phyloP scores from a whole-genome alignment of 805 yeast species.

The Nakazawaea molendinolei region DNA sequence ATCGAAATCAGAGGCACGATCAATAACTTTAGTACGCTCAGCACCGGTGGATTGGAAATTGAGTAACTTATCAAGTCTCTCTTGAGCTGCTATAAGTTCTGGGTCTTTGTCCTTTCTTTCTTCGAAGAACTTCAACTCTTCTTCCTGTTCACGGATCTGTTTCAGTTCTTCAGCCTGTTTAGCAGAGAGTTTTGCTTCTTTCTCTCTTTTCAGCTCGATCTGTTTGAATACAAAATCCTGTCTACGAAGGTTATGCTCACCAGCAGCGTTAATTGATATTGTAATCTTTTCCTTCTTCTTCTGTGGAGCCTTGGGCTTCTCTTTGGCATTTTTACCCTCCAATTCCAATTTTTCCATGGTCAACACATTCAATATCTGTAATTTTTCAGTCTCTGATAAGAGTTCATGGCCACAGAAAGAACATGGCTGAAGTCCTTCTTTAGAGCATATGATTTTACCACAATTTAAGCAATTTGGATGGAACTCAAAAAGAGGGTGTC shows the following conservation, averaged over 20 bases:
- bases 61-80: slow-evolving; percentile 63
- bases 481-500: slow-evolving; percentile 82
- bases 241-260: slow-evolving; percentile 58
- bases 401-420: slow-evolving; percentile 71
- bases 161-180: slow-evolving; percentile 30
- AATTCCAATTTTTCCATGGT: slow-evolving; percentile 44
- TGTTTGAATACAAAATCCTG: slow-evolving; percentile 57
- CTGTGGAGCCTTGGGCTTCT: slow-evolving; percentile 8
- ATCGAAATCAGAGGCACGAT: slow-evolving; percentile 86
- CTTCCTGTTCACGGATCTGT: slow-evolving; percentile 33
- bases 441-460: slow-evolving; percentile 86
- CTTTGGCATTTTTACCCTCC: slow-evolving; percentile 22
- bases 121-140: slow-evolving; percentile 38
- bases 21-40: slow-evolving; percentile 87
- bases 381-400: slow-evolving; percentile 54
- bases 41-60: slow-evolving; percentile 82
- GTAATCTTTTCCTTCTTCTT: slow-evolving; percentile 44
- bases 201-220: slow-evolving; percentile 26
- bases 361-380: slow-evolving; percentile 46
- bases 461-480: slow-evolving; percentile 94
- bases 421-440: slow-evolving; percentile 90
- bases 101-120: slow-evolving; percentile 38
- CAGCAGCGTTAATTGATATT: slow-evolving; percentile 50
- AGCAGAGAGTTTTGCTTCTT: slow-evolving; percentile 21
- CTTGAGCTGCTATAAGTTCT: slow-evolving; percentile 64